Evolutionary conservation across 2,329 filamentous ascomycete species (phyloP).

Genomic region (Aspergillus pseudoviridinutans): DNA sequence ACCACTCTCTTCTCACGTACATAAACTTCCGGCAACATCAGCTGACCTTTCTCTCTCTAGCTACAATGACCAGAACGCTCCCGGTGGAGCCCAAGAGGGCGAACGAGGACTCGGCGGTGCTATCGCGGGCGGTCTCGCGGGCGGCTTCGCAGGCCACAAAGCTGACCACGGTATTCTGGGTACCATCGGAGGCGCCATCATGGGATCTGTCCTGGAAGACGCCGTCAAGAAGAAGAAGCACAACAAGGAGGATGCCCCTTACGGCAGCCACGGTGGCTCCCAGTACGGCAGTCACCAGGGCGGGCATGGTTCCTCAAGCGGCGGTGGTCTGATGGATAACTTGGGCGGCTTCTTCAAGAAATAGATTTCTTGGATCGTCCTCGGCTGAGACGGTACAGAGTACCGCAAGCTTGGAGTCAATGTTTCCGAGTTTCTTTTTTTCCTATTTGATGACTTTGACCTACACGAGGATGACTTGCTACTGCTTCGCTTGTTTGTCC

Average conservation of each 20-base stretch:
- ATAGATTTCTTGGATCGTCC: constrained; percentile 17
- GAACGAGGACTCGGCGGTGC: constrained; percentile 47
- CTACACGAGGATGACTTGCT: not conserved
- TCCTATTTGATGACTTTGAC: constrained; percentile 2
- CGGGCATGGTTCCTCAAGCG: constrained; percentile 17
- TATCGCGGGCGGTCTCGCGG: constrained; percentile 44
- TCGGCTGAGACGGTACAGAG: constrained; percentile 13
- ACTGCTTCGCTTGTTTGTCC: not conserved
- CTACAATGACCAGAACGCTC: constrained; percentile 27
- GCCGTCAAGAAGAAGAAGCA: constrained; percentile 43
- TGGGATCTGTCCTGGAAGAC: constrained; percentile 45
- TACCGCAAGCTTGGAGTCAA: not conserved
- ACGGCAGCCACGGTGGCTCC: constrained; percentile 15
- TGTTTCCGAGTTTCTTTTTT: constrained; percentile 1
- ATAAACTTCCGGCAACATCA: constrained; percentile 1
- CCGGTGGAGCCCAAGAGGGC: constrained; percentile 39
- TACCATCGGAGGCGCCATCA: constrained; percentile 45
- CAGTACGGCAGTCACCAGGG: constrained; percentile 19
- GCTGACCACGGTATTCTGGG: constrained; percentile 47
- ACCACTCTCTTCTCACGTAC: not conserved
- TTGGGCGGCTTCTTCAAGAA: constrained; percentile 38
- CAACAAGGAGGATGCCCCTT: constrained; percentile 27
- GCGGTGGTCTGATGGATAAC: constrained; percentile 27
- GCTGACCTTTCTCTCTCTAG: constrained; percentile 14
- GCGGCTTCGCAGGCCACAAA: constrained; percentile 45